Evolutionary conservation across 139 green algal species (phyloP).

Genomic region (Volvox africanus): DNA sequence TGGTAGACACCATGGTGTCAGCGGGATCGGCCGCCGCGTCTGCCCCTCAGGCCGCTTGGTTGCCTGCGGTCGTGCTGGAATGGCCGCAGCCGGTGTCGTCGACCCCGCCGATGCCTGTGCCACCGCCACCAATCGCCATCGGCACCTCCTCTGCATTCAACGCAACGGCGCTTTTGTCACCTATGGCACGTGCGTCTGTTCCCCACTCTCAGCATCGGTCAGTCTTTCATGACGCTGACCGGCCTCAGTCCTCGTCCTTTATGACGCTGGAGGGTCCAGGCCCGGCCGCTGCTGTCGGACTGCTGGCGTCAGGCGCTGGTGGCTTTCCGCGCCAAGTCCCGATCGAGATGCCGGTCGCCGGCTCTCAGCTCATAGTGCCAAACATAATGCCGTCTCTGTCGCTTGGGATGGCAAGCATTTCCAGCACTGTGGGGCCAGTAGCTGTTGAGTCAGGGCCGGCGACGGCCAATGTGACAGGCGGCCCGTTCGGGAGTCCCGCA

Average conservation of each 20-base stretch:
- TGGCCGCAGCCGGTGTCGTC: conserved; percentile 11
- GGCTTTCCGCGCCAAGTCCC: too few relatives aligned
- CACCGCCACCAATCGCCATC: not conserved
- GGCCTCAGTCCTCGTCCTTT: not conserved
- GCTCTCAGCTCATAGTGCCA: not conserved
- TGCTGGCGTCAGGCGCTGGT: too few relatives aligned
- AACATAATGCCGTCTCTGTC: conserved; percentile 3
- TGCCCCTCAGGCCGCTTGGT: not conserved
- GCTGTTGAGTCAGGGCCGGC: not conserved
- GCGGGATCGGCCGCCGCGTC: not conserved
- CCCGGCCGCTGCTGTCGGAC: too few relatives aligned
- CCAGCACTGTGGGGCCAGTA: not conserved
- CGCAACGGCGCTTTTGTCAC: not conserved
- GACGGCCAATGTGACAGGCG: not conserved
- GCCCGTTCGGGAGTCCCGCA: not conserved
- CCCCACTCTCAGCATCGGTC: not conserved
- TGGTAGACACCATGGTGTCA: too few relatives aligned
- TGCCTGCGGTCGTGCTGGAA: conserved; percentile 23
- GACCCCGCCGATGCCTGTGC: not conserved
- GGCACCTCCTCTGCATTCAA: not conserved
- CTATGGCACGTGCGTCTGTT: not conserved
- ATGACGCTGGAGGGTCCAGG: not conserved
- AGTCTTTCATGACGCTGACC: not conserved
- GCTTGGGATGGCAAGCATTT: not conserved
- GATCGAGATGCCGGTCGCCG: not conserved